These are phyloP conservation scores for Achaetomiella virescens DNA, from an alignment of 495 filamentous ascomycete genomes.

Conservation along the genomic window DNA sequence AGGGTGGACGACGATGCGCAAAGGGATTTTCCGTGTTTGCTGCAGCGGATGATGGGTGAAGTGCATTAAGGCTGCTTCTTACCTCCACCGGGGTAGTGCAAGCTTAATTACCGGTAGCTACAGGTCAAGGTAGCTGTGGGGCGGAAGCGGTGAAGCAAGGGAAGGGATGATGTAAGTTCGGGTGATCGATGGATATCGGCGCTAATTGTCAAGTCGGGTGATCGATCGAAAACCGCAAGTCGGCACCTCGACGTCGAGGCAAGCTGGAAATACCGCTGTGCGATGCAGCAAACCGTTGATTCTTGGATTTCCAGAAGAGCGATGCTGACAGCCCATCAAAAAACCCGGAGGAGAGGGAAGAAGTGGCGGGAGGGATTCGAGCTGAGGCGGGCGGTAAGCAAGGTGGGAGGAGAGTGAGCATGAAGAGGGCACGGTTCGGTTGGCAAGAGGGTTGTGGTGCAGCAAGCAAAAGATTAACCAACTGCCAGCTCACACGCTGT, in stretches of 20 bases:
- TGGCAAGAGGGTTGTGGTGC: slow-evolving; percentile 14
- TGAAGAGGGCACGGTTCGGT: slow-evolving; percentile 11
- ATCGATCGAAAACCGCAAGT: background rate
- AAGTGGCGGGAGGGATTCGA: slow-evolving; percentile 3
- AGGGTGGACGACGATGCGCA: too few species aligned
- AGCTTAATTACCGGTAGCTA: slow-evolving; percentile 21
- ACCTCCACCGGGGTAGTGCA: slow-evolving; percentile 22
- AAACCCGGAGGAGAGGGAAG: background rate
- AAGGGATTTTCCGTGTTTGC: background rate
- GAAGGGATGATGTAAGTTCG: background rate
- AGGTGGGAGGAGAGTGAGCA: slow-evolving; percentile 7
- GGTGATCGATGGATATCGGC: background rate
- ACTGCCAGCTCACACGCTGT: slow-evolving; percentile 32
- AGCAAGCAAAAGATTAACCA: slow-evolving; percentile 16
- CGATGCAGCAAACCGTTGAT: background rate
- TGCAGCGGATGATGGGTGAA: background rate
- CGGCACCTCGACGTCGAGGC: background rate
- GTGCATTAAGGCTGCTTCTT: slow-evolving; percentile 5
- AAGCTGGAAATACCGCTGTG: background rate
- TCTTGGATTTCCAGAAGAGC: background rate
- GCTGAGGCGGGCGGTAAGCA: slow-evolving; percentile 5
- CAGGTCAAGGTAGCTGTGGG: slow-evolving; percentile 16
- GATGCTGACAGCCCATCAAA: background rate
- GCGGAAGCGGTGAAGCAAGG: slow-evolving; percentile 10
- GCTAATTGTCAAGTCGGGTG: slow-evolving; percentile 5